Base-by-base conservation (phyloP, 2,329 filamentous ascomycete species). In the Monilinia fructigena region DNA sequence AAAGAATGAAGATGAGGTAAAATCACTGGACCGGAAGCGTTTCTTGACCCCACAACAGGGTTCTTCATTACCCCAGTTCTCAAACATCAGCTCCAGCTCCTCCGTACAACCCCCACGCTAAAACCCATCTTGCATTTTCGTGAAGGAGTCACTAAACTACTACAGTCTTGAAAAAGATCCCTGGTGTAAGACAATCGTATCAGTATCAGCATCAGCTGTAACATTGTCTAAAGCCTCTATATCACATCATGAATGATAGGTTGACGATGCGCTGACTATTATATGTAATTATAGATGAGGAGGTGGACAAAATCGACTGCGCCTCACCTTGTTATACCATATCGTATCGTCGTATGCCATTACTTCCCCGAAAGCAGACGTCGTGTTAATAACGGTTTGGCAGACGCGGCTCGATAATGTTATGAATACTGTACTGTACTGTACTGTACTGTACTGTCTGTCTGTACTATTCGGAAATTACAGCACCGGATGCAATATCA, bases 1-100 rank as follows among this genome's bases (percentile, higher is more conserved):
- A 16, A 10, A 20, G 14, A 40, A 40, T 11, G 40, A 62, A 31
- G 59, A 42, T n/a, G 40, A 52, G n/a, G 35, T 28, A 14, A 45
- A 60, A 20, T 62, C 48, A 62, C 48, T 62, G 35, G 59, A 54
- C 12, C 18, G 31, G 18, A 62, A 28, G 31, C 59, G 10, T 54
- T 50, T 47, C 20, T 45, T 7, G 28, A 60, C 58, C 58, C 58
- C 58, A 60, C 45, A 50, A 50, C 45, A 38, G 48, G 45, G 58
- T 23, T 50, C 58, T n/a, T 60, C 45, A 50, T 50, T 60, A 60
- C 58, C 56, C 56, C 56, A 50, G 56, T 38, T 60, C 56, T 48
- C 56, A 48, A 48, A 48, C 26, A 42, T 60, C 56, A 48, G 56
- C 56, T 60, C 56, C 8, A 2, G 16, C 31, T 48, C 42, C 28